A percentile compares a stretch with the other conserved stretches of the same genome.
phyloP scores from a whole-genome alignment of 345 rosid species.

The Salix viminalis region DNA sequence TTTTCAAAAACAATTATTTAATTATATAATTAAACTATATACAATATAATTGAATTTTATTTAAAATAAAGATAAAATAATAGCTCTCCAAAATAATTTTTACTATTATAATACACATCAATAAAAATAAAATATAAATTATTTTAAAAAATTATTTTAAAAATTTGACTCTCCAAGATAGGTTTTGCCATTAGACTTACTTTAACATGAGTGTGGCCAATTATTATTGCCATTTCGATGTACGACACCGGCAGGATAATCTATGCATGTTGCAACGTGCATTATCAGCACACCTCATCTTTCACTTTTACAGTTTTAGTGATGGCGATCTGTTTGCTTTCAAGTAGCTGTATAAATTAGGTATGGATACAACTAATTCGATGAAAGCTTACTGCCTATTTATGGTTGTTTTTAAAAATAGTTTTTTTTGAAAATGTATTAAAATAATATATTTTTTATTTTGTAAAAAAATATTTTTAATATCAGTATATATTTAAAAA shows the following conservation, averaged over 20 bases:
- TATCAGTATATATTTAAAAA: no score
- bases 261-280: background rate
- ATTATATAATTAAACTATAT: no score
- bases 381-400: background rate
- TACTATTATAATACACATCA: no score
- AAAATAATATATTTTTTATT: no score
- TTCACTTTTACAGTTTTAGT: background rate
- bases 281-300: background rate
- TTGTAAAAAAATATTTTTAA: no score
- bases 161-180: rapidly evolving
- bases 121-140: rapidly evolving
- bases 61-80: no score
- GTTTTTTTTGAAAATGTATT: no score
- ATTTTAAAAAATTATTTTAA: no score
- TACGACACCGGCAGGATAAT: background rate
- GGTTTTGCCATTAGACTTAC: rapidly evolving
- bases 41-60: no score
- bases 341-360: background rate
- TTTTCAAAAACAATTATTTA: no score
- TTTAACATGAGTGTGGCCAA: background rate
- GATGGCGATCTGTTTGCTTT: background rate
- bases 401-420: no score
- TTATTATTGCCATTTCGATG: background rate
- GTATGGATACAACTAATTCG: background rate
- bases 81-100: rapidly evolving